Evolutionary conservation across 108 stramenopile genomes (phyloP).

Genomic region (Licmophora abbreviata): DNA sequence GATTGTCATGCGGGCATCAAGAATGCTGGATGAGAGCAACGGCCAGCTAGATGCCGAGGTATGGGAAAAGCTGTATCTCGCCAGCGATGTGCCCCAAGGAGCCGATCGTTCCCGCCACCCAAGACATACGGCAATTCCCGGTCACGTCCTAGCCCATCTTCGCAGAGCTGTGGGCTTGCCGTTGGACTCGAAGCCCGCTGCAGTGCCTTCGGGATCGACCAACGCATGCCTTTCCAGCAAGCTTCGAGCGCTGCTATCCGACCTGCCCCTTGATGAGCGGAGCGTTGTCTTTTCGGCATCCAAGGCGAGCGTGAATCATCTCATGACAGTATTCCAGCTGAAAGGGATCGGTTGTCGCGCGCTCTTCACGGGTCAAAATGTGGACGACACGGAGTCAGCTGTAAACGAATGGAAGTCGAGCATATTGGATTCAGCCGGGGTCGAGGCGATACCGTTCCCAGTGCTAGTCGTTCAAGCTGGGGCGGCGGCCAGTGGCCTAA

Average conservation of each 20-base stretch:
- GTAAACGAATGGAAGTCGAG: conserved; percentile 24
- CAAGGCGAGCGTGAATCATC: conserved; percentile 19
- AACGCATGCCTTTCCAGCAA: conserved; percentile 27
- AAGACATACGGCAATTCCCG: conserved; percentile 22
- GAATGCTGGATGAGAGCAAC: conserved; percentile 25
- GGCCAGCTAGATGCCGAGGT: conserved; percentile 30
- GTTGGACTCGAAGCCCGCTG: not conserved
- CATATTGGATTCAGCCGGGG: conserved; percentile 1
- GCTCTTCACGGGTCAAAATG: conserved; percentile 29
- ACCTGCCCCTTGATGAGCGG: conserved; percentile 28
- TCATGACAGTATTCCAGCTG: conserved; percentile 13
- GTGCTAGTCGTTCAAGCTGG: conserved; percentile 51
- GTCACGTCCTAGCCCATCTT: conserved; percentile 26
- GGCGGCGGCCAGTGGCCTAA: conserved; percentile 57
- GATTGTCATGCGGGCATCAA: conserved; percentile 21
- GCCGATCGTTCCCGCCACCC: conserved; percentile 12
- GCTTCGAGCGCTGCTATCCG: conserved; percentile 19
- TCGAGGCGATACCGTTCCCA: too few relatives aligned
- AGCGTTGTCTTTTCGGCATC: conserved; percentile 37
- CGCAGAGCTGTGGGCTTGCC: conserved; percentile 13
- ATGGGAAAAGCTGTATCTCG: conserved; percentile 28
- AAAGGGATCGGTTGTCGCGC: conserved; percentile 10
- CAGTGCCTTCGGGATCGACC: not conserved
- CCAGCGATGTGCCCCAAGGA: conserved; percentile 23
- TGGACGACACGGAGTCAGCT: conserved; percentile 13